Conservation (phyloP, 768 basidiomycete genomes). For the Hebeloma cylindrosporum region DNA sequence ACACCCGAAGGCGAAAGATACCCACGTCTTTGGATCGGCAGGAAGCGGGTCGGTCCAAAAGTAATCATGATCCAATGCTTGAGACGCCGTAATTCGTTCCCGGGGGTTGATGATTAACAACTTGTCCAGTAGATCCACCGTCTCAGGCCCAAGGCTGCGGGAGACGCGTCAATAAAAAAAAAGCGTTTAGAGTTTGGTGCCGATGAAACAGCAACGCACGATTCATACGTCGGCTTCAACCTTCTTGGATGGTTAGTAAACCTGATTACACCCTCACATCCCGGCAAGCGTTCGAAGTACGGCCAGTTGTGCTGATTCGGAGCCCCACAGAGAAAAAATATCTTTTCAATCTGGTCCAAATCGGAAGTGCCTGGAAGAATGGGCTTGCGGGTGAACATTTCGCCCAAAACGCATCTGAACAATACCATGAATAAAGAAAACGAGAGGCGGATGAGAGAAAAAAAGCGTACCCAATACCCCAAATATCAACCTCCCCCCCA, state of each 20-base stretch:
- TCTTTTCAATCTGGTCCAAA: slow-evolving; percentile 87
- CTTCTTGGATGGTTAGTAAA: slow-evolving; percentile 55
- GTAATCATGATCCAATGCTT: slow-evolving; percentile 90
- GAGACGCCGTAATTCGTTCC: slow-evolving; percentile 77
- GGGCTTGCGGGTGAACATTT: slow-evolving; percentile 88
- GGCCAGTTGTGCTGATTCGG: slow-evolving; percentile 85
- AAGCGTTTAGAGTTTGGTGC: background rate
- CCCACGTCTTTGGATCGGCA: slow-evolving; percentile 79
- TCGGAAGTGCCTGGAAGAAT: slow-evolving; percentile 89
- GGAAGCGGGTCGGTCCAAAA: slow-evolving; percentile 92
- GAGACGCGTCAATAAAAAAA: slow-evolving; percentile 8
- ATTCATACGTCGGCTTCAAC: slow-evolving; percentile 57
- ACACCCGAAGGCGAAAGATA: slow-evolving; percentile 9
- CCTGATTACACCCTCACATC: slow-evolving; percentile 75
- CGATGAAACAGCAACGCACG: slow-evolving; percentile 41
- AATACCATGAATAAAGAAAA: slow-evolving; percentile 1
- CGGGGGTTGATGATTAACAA: slow-evolving; percentile 82
- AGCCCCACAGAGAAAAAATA: slow-evolving; percentile 87
- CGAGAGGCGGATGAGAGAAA: background rate
- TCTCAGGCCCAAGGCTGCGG: slow-evolving; percentile 68
- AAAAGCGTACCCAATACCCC: slow-evolving; percentile 85
- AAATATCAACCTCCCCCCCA: slow-evolving; percentile 93
- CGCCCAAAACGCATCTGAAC: slow-evolving; percentile 92
- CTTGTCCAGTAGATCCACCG: slow-evolving; percentile 79
- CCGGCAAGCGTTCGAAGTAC: slow-evolving; percentile 70